Evolutionary conservation across 352 stramenopile genomes (phyloP).

Genomic region (Globisporangium nunn): DNA sequence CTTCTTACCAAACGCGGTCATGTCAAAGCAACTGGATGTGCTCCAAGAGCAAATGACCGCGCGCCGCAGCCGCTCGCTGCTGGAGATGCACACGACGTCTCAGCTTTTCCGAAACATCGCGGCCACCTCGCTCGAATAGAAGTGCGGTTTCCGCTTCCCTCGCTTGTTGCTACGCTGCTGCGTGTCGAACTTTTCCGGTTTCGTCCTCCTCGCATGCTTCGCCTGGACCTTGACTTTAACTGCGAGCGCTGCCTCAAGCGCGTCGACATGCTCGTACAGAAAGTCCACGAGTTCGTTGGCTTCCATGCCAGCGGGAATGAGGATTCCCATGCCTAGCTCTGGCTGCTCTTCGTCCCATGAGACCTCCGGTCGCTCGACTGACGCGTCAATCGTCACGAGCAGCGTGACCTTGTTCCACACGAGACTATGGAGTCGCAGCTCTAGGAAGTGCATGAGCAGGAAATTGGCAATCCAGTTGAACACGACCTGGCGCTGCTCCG

Average conservation of each 20-base stretch:
- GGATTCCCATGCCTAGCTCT: constrained; percentile 58
- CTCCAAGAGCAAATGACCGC: constrained; percentile 14
- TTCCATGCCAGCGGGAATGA: constrained; percentile 63
- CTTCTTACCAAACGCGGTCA: constrained; percentile 2
- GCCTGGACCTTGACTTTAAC: constrained; percentile 19
- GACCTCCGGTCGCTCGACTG: constrained; percentile 27
- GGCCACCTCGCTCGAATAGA: constrained; percentile 49
- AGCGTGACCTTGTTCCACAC: constrained; percentile 84
- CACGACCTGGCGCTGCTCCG: constrained; percentile 42
- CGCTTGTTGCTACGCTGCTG: not conserved
- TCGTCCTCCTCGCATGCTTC: constrained; percentile 3
- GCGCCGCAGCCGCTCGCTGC: constrained; percentile 1
- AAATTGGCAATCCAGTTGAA: constrained; percentile 78
- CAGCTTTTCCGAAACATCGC: constrained; percentile 39
- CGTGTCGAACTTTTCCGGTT: not conserved
- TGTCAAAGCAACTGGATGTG: constrained; percentile 17
- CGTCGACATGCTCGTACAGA: constrained; percentile 53
- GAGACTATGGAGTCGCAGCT: constrained; percentile 65
- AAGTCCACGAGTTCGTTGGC: constrained; percentile 42
- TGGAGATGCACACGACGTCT: constrained; percentile 13
- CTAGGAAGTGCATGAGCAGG: constrained; percentile 79
- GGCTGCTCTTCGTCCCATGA: constrained; percentile 44
- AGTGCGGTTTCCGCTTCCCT: constrained; percentile 29
- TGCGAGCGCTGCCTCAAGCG: constrained; percentile 46
- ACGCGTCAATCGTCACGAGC: constrained; percentile 40